These are phyloP conservation scores for Chrysoporthe puriensis DNA, from an alignment of 2,329 filamentous ascomycete species.

Conservation along the genomic window DNA sequence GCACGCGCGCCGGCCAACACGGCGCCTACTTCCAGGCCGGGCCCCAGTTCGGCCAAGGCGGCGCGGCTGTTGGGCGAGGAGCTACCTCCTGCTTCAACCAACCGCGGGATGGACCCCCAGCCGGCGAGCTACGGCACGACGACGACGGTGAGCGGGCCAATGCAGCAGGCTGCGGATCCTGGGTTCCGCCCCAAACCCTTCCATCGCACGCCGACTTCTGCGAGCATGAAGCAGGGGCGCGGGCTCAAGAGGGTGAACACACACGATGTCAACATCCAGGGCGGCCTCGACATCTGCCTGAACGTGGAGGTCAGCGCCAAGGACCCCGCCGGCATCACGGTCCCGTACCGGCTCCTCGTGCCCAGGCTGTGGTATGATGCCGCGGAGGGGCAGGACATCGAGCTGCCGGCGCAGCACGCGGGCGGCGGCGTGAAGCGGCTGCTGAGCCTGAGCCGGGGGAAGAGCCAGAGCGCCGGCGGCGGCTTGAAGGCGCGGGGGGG, in stretches of 20 bases:
- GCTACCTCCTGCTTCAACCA: conserved; percentile 10
- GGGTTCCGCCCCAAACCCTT: conserved; percentile 48
- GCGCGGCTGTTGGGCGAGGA: conserved; percentile 25
- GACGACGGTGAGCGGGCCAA: not conserved
- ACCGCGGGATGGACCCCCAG: not conserved
- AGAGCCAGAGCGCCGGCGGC: conserved; percentile 20
- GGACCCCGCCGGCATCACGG: conserved; percentile 86
- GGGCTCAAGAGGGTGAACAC: conserved; percentile 51
- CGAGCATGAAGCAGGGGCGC: conserved; percentile 57
- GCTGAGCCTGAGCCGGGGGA: conserved; percentile 25
- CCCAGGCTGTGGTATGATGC: conserved; percentile 72
- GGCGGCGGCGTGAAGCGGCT: conserved; percentile 24
- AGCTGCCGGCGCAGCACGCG: conserved; percentile 20
- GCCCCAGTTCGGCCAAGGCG: conserved; percentile 24
- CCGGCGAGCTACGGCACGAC: conserved; percentile 20
- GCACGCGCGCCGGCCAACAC: conserved; percentile 39
- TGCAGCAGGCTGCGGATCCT: conserved; percentile 17
- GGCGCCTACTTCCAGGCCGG: conserved; percentile 23
- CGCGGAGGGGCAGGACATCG: conserved; percentile 29
- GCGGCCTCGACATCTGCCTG: conserved; percentile 82
- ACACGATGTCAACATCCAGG: conserved; percentile 74
- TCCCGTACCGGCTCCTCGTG: conserved; percentile 83
- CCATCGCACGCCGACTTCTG: conserved; percentile 70
- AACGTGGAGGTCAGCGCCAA: conserved; percentile 87
- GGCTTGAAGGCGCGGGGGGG: conserved; percentile 9